phyloP scores from a whole-genome alignment of 257 asterid genomes.

The Solanum ahanhuiri region DNA sequence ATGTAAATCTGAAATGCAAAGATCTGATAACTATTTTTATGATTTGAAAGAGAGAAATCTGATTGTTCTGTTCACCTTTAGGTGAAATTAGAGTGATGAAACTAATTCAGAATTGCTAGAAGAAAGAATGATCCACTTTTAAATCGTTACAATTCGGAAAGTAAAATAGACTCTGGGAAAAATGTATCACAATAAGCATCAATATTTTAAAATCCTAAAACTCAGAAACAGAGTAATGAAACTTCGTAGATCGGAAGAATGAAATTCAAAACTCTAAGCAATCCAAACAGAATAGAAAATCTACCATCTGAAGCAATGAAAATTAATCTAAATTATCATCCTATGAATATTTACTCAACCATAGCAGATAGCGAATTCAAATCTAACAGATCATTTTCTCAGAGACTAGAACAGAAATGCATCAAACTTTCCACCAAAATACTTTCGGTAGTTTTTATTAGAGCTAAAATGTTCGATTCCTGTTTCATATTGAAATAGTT shows the following conservation, averaged over 20 bases:
- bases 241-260: neutral
- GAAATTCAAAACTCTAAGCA: neutral
- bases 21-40: neutral
- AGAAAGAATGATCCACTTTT: neutral
- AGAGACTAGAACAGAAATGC: neutral
- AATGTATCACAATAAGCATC: neutral
- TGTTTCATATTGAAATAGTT: neutral
- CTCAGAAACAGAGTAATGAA: neutral
- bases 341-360: neutral
- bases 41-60: neutral
- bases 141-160: neutral
- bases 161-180: neutral
- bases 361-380: neutral
- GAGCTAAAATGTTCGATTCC: neutral
- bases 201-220: neutral
- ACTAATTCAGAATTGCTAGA: neutral
- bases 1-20: neutral
- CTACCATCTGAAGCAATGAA: neutral
- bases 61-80: neutral
- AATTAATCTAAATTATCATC: neutral
- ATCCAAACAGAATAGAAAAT: neutral
- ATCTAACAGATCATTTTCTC: neutral
- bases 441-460: neutral
- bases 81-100: neutral
- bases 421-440: neutral